Percentiles rank a stretch among this genome's conserved stretches.
Conservation (phyloP, 2,329 filamentous ascomycete genomes). For the Aspergillus pseudonomiae region DNA sequence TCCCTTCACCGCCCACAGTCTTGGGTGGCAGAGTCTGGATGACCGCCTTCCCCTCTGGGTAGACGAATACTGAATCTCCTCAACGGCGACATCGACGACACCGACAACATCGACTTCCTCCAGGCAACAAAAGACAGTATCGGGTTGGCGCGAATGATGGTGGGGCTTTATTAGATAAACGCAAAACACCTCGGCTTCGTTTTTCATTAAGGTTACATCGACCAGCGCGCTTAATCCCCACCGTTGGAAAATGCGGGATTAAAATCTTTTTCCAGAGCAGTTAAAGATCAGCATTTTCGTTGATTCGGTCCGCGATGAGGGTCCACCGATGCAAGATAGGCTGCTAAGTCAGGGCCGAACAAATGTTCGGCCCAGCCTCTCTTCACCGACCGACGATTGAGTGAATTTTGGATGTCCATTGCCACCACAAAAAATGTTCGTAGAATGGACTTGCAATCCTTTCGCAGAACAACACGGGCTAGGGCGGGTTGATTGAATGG, state of each 20-base stretch:
- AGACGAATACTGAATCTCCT: too few relatives aligned
- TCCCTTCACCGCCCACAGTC: too few relatives aligned
- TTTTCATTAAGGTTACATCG: constrained; percentile 4
- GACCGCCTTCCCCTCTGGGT: too few relatives aligned
- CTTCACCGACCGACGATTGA: not conserved
- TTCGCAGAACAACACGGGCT: not conserved
- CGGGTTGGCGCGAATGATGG: not conserved
- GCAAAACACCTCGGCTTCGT: not conserved
- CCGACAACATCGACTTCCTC: not conserved
- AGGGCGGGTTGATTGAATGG: not conserved
- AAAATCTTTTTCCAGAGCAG: not conserved
- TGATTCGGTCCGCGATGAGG: not conserved
- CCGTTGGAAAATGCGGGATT: not conserved
- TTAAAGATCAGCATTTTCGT: not conserved
- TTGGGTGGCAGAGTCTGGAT: too few relatives aligned
- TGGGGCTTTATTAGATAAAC: not conserved
- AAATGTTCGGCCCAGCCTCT: not conserved
- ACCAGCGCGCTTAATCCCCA: constrained; percentile 2
- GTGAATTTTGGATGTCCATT: not conserved
- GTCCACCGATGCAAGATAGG: not conserved
- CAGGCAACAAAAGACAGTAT: not conserved
- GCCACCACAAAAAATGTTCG: not conserved
- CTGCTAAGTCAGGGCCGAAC: not conserved
- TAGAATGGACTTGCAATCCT: not conserved
- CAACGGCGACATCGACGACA: too few relatives aligned